Conservation (phyloP, 2,329 filamentous ascomycete species). For the Claviceps digitariae region DNA sequence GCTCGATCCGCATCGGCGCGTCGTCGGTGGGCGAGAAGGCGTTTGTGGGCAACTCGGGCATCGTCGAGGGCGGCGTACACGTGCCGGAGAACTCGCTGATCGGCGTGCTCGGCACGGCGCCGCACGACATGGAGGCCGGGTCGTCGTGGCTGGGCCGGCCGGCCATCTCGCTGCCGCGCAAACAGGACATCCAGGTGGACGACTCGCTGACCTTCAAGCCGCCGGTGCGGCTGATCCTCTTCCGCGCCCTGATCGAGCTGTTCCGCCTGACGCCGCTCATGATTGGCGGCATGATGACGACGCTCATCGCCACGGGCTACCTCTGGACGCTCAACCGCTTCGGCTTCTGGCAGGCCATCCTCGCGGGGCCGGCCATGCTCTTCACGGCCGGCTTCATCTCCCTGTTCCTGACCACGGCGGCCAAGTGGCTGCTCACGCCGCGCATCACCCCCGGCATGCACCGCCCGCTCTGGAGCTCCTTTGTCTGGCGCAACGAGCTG, state of each 20-base stretch:
- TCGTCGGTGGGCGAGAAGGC: constrained; percentile 7
- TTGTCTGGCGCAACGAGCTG: constrained; percentile 26
- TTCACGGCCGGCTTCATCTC: constrained; percentile 3
- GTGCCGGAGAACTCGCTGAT: constrained; percentile 9
- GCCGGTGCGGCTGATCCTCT: constrained; percentile 5
- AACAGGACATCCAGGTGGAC: constrained; percentile 7
- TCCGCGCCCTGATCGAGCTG: constrained; percentile 8
- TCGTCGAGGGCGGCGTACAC: constrained; percentile 7
- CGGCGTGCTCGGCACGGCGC: constrained; percentile 10
- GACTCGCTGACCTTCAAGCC: constrained; percentile 10
- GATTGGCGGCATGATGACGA: constrained; percentile 3
- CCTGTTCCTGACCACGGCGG: constrained; percentile 6
- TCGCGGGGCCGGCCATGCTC: constrained; percentile 6
- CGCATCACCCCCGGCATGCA: constrained; percentile 8
- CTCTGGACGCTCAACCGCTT: constrained; percentile 6
- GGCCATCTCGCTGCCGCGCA: constrained; percentile 10
- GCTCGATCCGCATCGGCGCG: constrained; percentile 7
- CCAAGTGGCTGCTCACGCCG: constrained; percentile 11
- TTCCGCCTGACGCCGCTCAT: constrained; percentile 9
- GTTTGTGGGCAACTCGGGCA: constrained; percentile 12
- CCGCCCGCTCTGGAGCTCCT: constrained; percentile 12
- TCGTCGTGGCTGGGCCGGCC: constrained; percentile 12
- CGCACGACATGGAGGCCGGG: constrained; percentile 8
- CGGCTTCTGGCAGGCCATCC: constrained; percentile 7
- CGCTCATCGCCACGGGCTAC: constrained; percentile 2